Evolutionary conservation across 805 yeast species (phyloP).

Genomic region (Spathaspora girioi): DNA sequence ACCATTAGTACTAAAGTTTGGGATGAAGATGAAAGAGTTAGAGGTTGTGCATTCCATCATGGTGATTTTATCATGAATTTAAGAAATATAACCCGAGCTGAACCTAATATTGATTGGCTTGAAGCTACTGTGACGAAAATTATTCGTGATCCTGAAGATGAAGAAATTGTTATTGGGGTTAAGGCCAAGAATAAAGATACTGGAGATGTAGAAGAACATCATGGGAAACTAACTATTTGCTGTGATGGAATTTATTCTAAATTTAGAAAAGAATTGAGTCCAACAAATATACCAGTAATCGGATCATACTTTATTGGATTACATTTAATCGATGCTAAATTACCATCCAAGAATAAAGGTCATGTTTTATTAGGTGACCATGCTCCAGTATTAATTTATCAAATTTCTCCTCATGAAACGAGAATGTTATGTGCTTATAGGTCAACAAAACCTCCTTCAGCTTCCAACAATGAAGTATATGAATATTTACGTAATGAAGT

Average conservation of each 20-base stretch:
- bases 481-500: slow-evolving; percentile 60
- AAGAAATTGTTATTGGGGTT: slow-evolving; percentile 69
- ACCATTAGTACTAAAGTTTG: slow-evolving; percentile 49
- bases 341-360: slow-evolving; percentile 76
- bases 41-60: slow-evolving; percentile 90
- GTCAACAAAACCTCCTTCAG: slow-evolving; percentile 68
- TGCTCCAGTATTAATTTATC: slow-evolving; percentile 87
- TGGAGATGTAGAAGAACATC: slow-evolving; percentile 39
- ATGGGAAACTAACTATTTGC: slow-evolving; percentile 64
- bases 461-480: slow-evolving; percentile 51
- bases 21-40: slow-evolving; percentile 53
- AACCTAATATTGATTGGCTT: slow-evolving; percentile 70
- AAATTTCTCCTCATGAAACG: slow-evolving; percentile 77
- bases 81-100: slow-evolving; percentile 62
- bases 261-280: slow-evolving; percentile 71
- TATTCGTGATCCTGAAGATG: slow-evolving; percentile 48
- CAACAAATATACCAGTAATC: slow-evolving; percentile 59
- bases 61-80: slow-evolving; percentile 82
- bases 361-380: slow-evolving; percentile 86
- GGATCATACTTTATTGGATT: slow-evolving; percentile 88
- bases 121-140: slow-evolving; percentile 82
- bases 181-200: slow-evolving; percentile 45
- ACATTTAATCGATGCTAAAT: slow-evolving; percentile 65
- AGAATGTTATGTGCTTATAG: slow-evolving; percentile 87
- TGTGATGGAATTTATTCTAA: slow-evolving; percentile 95